Evolutionary conservation across 306 rosid genomes (phyloP), one percentile per base, ranked within the genome.

Genomic region (Quercus agrifolia): DNA sequence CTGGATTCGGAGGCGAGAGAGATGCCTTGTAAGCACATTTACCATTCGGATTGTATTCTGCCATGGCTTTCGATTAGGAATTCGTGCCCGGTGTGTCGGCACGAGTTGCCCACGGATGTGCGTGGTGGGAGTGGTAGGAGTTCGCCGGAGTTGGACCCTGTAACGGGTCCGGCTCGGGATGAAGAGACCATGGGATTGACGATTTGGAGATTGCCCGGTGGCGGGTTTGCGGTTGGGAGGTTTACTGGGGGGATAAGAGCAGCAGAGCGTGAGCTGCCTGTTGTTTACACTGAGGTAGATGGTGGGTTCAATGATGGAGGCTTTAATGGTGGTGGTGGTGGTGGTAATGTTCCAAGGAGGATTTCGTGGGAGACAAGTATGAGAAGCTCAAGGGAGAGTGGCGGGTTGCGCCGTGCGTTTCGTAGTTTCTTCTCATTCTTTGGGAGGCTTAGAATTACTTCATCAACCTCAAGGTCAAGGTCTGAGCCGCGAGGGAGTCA

Each of bases 181-280:
- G 90, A 82, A 49, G 89, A 82, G 74, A 66, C 90, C 0, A 89
- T 87, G 78, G 93, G 96, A 30, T 77, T 91, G 68, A 91, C 93
- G 21, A 87, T 91, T 59, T 91, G 96, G 96, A 91, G 96, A 62
- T 81, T 91, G 2, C 96, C 93, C 0, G 92, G 92, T 27, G 93
- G 93, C 6, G 93, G 93, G n/a, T 91, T 91, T 77, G 96, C 92
- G 11, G 96, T 91, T 46, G 96, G 93, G 2, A 86, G 96, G 88
- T 87, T 91, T 77, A 83, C 88, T 12, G 91, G 96, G 51, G 96
- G 93, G 1, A 89, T 91, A 38, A 71, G 82, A 30, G 90, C 90
- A 1, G 87, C 86, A 0, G 90, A 89, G 75, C 89, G 88, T 64
- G 93, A 91, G 78, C 92, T 91, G 30, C 96, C 96, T 12, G 89